These are phyloP conservation scores for Brasenia schreberi DNA, from an alignment of 164 flowering plant species.

Conservation along the genomic window DNA sequence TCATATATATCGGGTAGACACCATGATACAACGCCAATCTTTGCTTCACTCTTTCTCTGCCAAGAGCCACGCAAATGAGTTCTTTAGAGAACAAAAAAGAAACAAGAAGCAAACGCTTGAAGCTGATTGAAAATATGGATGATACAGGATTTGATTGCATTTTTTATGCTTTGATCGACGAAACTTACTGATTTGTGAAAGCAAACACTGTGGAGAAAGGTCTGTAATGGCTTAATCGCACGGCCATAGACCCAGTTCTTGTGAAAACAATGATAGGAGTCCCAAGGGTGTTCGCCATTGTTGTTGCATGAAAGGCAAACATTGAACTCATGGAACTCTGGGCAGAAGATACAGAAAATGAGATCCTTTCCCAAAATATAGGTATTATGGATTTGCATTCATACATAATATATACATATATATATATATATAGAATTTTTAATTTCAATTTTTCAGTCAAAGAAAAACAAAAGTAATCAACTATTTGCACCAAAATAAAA, in stretches of 20 bases:
- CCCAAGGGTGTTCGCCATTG: slow-evolving; percentile 79
- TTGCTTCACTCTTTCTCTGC: slow-evolving; percentile 81
- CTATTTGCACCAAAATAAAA: not conserved
- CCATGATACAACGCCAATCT: slow-evolving; percentile 84
- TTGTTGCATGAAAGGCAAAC: slow-evolving; percentile 92
- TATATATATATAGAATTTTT: not conserved
- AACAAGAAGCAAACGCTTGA: not conserved
- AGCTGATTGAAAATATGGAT: not conserved
- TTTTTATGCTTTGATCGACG: not conserved
- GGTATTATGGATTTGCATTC: not conserved
- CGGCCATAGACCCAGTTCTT: slow-evolving; percentile 93
- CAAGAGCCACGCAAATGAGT: slow-evolving; percentile 3
- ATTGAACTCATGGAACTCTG: slow-evolving; percentile 87
- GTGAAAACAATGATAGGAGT: slow-evolving; percentile 93
- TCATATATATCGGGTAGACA: slow-evolving; percentile 71
- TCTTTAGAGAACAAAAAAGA: not conserved
- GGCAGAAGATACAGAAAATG: slow-evolving; percentile 5
- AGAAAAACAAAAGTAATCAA: no score
- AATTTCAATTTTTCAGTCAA: no score
- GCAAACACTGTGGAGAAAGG: slow-evolving; percentile 82
- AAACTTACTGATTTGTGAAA: slow-evolving; percentile 85
- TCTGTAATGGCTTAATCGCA: slow-evolving; percentile 69
- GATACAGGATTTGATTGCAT: no score
- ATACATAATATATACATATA: not conserved
- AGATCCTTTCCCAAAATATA: not conserved